Percentiles rank a stretch among this genome's conserved stretches.
Conservation (phyloP, 2,329 filamentous ascomycete genomes). For the Botrytis hyacinthi region DNA sequence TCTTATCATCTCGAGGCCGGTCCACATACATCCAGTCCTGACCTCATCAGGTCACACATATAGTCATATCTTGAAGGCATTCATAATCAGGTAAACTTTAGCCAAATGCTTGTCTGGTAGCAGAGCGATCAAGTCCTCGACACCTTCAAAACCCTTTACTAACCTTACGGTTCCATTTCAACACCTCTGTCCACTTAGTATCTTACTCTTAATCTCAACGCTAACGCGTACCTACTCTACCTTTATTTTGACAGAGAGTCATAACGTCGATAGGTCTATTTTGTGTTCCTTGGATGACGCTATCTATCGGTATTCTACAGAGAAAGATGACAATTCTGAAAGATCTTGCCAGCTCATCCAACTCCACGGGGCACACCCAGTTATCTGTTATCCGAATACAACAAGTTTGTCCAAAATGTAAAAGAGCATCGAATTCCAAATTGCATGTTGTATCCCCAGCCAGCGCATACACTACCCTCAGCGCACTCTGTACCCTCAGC, state of each 20-base stretch:
- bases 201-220: not conserved
- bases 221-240: not conserved
- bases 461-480: not conserved
- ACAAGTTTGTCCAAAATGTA: not conserved
- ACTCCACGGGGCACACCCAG: too few species aligned
- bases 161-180: not conserved
- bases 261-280: not conserved
- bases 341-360: not conserved
- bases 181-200: too few species aligned
- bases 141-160: not conserved
- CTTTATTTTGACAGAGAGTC: not conserved
- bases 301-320: not conserved
- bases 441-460: not conserved
- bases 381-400: not conserved
- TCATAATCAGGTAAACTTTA: not conserved
- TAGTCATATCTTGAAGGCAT: not conserved
- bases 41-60: not conserved
- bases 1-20: not conserved
- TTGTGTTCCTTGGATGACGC: not conserved
- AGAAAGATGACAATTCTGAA: not conserved
- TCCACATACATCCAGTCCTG: not conserved
- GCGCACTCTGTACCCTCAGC: not conserved
- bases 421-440: not conserved
- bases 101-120: not conserved
- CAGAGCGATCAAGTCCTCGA: not conserved